These are phyloP conservation scores for Chamaecyparis obtusa DNA, from an alignment of 75 land plant genomes.

Conservation along the genomic window DNA sequence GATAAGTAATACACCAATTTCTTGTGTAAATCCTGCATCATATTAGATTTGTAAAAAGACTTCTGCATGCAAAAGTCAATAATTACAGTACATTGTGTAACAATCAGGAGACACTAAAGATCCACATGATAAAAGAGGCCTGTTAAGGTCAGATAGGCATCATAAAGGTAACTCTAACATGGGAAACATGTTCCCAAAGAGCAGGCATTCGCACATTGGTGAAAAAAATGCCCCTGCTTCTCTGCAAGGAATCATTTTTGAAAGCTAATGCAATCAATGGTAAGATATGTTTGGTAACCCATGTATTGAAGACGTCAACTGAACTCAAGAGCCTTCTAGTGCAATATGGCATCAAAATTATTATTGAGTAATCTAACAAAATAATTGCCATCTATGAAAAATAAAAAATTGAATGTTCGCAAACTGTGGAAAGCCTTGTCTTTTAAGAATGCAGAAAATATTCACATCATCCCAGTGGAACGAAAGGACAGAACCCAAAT, in stretches of 20 bases:
- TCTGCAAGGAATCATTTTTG: not conserved
- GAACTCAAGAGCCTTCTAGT: not conserved
- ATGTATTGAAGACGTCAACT: not conserved
- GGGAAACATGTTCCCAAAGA: not conserved
- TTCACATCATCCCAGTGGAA: not conserved
- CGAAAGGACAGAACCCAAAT: not conserved
- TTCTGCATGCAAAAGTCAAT: not conserved
- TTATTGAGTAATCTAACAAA: not conserved
- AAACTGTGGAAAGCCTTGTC: not conserved
- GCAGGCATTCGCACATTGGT: not conserved
- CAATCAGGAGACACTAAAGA: too few relatives aligned
- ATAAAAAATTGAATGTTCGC: not conserved
- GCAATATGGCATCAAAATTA: not conserved
- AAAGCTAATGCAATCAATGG: not conserved
- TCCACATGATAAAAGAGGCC: not conserved
- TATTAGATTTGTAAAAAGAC: not conserved
- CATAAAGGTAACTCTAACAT: not conserved
- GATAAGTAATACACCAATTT: not conserved
- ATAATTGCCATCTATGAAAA: not conserved
- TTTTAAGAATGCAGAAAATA: not conserved
- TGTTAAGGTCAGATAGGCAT: not conserved
- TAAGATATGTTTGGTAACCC: not conserved
- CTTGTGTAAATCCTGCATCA: not conserved
- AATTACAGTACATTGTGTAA: too few relatives aligned
- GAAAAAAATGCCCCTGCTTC: too few relatives aligned